Conservation (phyloP, 2,329 filamentous ascomycete species). For the Exophiala phaeomuriformis region DNA sequence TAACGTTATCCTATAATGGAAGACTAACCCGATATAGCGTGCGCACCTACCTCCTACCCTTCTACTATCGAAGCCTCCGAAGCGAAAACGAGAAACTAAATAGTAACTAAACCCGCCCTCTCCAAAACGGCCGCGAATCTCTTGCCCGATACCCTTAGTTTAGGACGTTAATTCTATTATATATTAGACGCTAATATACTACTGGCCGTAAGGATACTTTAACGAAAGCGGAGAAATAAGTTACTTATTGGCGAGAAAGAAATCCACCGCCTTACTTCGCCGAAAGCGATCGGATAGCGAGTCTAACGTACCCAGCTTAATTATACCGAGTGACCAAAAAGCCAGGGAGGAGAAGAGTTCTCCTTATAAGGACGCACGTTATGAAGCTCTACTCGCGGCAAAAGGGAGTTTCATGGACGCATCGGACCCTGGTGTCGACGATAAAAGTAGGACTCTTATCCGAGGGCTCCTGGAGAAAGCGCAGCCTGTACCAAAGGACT, state of each 20-base stretch:
- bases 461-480: not conserved
- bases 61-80: constrained; percentile 5
- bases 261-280: constrained; percentile 10
- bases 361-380: constrained; percentile 21
- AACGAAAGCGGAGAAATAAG: constrained; percentile 26
- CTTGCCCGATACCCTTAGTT: constrained; percentile 1
- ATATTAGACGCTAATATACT: constrained; percentile 26
- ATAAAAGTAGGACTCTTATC: constrained; percentile 19
- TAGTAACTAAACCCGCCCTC: constrained; percentile 4
- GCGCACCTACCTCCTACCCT: not conserved
- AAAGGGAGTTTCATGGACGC: constrained; percentile 25
- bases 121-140: constrained; percentile 8
- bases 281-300: constrained; percentile 23
- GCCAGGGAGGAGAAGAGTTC: constrained; percentile 21
- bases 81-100: constrained; percentile 8
- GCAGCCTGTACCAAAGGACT: constrained; percentile 17
- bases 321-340: constrained; percentile 23
- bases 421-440: not conserved
- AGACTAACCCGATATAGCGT: constrained; percentile 4
- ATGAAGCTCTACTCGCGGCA: constrained; percentile 12
- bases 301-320: constrained; percentile 9
- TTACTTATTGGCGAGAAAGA: constrained; percentile 30
- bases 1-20: not conserved
- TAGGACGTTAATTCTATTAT: constrained; percentile 26
- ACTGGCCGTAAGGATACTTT: constrained; percentile 30